Evolutionary conservation across 2,329 filamentous ascomycete species (phyloP).

Genomic region (Scedosporium boydii): DNA sequence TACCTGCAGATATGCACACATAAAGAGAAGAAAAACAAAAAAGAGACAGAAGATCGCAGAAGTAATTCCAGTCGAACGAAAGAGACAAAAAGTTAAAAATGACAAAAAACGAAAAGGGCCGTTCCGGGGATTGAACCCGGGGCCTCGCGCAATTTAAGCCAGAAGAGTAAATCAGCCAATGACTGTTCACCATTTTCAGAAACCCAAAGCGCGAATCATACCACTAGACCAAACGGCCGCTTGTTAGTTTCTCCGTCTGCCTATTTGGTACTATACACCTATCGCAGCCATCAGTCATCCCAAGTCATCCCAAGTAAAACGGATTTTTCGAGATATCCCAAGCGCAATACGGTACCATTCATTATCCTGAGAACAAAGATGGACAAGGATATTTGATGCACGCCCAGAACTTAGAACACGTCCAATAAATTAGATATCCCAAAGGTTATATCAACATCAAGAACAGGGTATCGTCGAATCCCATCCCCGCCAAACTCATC

Average conservation of each 20-base stretch:
- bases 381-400: background rate
- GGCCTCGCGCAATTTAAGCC: conserved; percentile 4
- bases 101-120: background rate
- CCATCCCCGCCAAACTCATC: background rate
- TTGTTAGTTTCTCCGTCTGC: background rate
- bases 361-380: no score
- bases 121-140: conserved; percentile 7
- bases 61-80: no score
- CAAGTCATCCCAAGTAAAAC: no score
- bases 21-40: no score
- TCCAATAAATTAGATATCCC: background rate
- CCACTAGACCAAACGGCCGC: conserved; percentile 6
- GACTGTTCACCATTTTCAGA: background rate
- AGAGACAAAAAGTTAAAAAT: background rate
- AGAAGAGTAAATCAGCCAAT: background rate
- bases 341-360: no score
- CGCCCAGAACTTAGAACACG: background rate
- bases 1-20: no score
- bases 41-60: no score
- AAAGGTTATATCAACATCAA: background rate
- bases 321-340: no score
- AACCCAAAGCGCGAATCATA: conserved; percentile 7
- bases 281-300: background rate
- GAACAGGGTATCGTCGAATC: background rate
- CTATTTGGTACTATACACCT: background rate